Conservation (phyloP, 176 grass and related monocot genomes). For the Sorghum bicolor region Sorghum_bicolor_NCBIv3 NC_012873.2:57429001-57429500, state of each 20-base stretch:
- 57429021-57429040: no score
- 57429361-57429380: not conserved
- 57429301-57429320: not conserved
- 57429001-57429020: no score
- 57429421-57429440: constrained; percentile 43
- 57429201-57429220: no score
- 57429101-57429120: no score
- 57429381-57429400: not conserved
- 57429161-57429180: no score
- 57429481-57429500: constrained; percentile 15
- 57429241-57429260: not conserved
- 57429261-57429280: not conserved
- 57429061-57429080: no score
- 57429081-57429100: no score
- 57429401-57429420: not conserved
- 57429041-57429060: no score
- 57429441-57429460: constrained; percentile 65
- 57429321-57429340: not conserved
- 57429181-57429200: no score
- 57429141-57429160: no score
- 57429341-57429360: not conserved
- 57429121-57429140: no score
- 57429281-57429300: not conserved
- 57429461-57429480: constrained; percentile 60
- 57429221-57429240: not conserved